Base-by-base conservation (phyloP, 805 yeast species). In the Candida sanyiensis region DNA sequence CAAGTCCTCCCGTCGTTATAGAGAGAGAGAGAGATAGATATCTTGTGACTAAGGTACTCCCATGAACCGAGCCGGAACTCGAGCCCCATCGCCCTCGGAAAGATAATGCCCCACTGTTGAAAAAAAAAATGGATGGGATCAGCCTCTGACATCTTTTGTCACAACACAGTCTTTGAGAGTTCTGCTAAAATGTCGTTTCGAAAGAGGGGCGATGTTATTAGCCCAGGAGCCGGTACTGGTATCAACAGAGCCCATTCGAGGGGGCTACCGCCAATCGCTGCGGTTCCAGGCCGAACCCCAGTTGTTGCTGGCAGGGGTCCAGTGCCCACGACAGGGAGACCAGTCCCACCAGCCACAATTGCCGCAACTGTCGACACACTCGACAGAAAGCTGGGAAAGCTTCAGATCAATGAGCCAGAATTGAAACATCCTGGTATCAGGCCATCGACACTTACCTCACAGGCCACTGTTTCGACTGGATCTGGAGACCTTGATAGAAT, bases 401-500 rank as follows among this genome's bases (percentile, higher is more conserved):
- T 45, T n/a, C 37, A 24, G 6, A 27, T 39, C 4, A 20, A 31
- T 11, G 51, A 49, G 28, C 47, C 44, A 11, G 50, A 47, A 21
- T 30, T 44, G 33, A 49, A 46, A 26, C 56, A 52, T 28, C 80
- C 80, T 0, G 88, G 83, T 3, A 66, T 83, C 2, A 70, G 79
- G 45, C 95, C 97, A 0, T 88, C 97, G 0, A 56, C 58, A 0
- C 60, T 80, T 18, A 80, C 88, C 5, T 80, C 95, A 3, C 80
- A 75, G 39, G 80, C 83, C 0, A 75, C 88, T 1, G 70, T 82
- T 1, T 85, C 97, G 1, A 81, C 95, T 0, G 97, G 97, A 2
- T 72, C 82, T 18, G 56, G 69, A 7, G 89, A 86, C 53, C 58
- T 90, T 17, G 97, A 90, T 58, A 75, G 70, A 46, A 60, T 85